These are phyloP conservation scores for Leishmania mexicana DNA, from an alignment of 208 protist species.

Conservation along the genomic window DNA sequence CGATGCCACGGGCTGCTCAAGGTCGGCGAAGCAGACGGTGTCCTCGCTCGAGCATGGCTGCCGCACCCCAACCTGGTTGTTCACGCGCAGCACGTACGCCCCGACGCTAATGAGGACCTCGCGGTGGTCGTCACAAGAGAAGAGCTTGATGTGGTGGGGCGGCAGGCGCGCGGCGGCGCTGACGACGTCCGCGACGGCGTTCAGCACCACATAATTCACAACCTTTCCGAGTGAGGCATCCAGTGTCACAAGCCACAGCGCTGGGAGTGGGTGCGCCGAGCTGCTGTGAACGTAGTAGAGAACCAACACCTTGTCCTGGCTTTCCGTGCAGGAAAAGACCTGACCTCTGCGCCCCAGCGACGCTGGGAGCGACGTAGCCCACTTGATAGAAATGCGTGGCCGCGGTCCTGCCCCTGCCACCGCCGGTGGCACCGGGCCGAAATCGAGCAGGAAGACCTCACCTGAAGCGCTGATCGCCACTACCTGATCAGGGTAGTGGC, in stretches of 20 bases:
- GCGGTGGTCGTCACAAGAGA: constrained; percentile 41
- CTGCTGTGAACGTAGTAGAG: constrained; percentile 48
- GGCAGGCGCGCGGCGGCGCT: constrained; percentile 39
- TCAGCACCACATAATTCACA: constrained; percentile 59
- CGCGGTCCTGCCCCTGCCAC: background rate
- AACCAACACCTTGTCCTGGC: constrained; percentile 44
- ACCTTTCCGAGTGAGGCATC: constrained; percentile 50
- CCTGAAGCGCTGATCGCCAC: constrained; percentile 51
- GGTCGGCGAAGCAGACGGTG: constrained; percentile 43
- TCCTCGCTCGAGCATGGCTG: constrained; percentile 76
- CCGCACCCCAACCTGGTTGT: constrained; percentile 72
- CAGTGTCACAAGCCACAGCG: constrained; percentile 65
- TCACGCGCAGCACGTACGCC: constrained; percentile 72
- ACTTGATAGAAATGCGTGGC: constrained; percentile 29
- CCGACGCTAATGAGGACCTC: constrained; percentile 58
- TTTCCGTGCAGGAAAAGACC: constrained; percentile 56
- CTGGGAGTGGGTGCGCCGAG: constrained; percentile 32
- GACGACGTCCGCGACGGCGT: constrained; percentile 57
- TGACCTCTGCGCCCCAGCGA: constrained; percentile 40
- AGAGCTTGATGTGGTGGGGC: constrained; percentile 63
- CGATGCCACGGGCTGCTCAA: constrained; percentile 42
- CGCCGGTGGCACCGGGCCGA: constrained; percentile 22
- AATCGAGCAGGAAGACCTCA: constrained; percentile 65
- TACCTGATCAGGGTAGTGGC: constrained; percentile 44
- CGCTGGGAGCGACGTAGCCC: constrained; percentile 61